phyloP scores from a whole-genome alignment of 495 filamentous ascomycete genomes.

The Daldinia bambusicola region DNA sequence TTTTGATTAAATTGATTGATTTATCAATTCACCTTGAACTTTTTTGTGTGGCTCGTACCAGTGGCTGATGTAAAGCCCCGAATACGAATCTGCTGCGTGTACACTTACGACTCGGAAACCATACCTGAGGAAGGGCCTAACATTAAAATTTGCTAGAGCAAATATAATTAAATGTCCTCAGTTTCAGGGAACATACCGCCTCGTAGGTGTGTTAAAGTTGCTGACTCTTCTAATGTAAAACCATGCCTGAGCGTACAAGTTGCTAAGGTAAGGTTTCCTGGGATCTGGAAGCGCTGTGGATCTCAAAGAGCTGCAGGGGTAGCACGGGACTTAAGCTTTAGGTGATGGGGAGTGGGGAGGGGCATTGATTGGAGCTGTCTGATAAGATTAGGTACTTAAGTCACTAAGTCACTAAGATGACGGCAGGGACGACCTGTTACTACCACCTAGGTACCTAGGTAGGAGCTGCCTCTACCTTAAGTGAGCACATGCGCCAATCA shows the following conservation, averaged over 20 bases:
- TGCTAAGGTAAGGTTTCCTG: slow-evolving; percentile 6
- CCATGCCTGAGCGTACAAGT: background rate
- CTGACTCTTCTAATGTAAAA: no score
- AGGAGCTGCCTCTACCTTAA: background rate
- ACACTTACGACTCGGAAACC: no score
- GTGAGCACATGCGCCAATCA: background rate
- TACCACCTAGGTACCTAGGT: no score
- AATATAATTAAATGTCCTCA: background rate
- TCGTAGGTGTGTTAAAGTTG: no score
- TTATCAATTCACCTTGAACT: background rate
- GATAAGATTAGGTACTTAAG: slow-evolving; percentile 23
- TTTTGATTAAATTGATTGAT: slow-evolving; percentile 38
- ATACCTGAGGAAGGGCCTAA: background rate
- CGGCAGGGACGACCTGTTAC: background rate
- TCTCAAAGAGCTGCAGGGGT: background rate
- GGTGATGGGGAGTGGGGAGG: background rate
- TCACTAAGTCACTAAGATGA: background rate
- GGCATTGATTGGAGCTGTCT: background rate
- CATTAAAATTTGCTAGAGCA: background rate
- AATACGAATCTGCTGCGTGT: background rate
- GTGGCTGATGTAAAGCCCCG: slow-evolving; percentile 15
- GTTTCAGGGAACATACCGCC: no score
- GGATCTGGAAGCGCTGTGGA: slow-evolving; percentile 24
- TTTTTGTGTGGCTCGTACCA: slow-evolving; percentile 14
- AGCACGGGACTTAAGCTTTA: no score